Conservation (phyloP, 2,329 filamentous ascomycete species). For the Aspergillus sp. region DNA sequence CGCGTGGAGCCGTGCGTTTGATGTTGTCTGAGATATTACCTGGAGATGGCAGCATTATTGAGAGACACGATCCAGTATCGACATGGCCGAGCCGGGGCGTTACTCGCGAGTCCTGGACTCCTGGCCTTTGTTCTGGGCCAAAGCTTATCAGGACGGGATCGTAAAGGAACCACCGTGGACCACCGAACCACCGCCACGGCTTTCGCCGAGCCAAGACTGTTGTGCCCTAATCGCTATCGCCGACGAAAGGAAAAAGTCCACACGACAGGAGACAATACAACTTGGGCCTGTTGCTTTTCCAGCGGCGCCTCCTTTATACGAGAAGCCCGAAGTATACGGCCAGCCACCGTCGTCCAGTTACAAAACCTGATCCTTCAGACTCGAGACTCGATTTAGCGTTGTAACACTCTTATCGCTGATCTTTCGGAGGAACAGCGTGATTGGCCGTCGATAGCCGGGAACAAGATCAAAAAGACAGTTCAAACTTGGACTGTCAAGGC, state of each 20-base stretch:
- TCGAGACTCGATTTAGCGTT: slow-evolving; percentile 7
- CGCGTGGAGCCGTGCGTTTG: no score
- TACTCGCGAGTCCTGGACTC: neutral
- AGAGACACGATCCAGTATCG: no score
- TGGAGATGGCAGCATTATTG: no score
- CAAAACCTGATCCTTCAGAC: neutral
- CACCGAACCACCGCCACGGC: neutral
- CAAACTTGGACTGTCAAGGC: neutral
- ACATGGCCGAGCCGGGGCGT: no score
- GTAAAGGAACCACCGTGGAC: no score
- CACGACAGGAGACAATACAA: neutral
- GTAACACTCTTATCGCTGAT: slow-evolving; percentile 14
- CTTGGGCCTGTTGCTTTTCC: neutral
- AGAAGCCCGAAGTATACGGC: no score
- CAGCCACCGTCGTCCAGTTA: no score
- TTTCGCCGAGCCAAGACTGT: slow-evolving; percentile 8
- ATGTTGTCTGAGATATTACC: no score
- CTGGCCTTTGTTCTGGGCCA: neutral
- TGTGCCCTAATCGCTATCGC: neutral
- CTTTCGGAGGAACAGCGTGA: neutral
- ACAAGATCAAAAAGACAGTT: neutral
- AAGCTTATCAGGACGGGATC: slow-evolving; percentile 15
- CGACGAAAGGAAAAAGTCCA: neutral
- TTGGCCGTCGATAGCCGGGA: slow-evolving; percentile 2
- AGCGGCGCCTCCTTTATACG: no score